Evolutionary conservation across 306 rosid species (phyloP).

Genomic region (Bauhinia variegata): DNA sequence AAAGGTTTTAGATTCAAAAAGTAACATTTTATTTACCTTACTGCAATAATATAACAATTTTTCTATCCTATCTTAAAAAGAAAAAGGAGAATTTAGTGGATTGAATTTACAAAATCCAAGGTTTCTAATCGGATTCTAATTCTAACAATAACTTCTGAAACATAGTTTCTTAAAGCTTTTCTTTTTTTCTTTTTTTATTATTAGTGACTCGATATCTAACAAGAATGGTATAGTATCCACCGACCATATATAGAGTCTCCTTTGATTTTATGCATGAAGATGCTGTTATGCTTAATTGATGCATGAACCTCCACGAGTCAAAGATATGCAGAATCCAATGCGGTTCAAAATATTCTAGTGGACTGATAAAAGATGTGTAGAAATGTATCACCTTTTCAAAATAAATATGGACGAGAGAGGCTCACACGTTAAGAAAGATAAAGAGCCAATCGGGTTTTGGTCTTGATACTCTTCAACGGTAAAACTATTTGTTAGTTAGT

Average conservation of each 20-base stretch:
- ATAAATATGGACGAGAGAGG: background rate
- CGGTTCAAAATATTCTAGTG: conserved; percentile 28
- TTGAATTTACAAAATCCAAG: conserved; percentile 24
- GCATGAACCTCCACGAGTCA: conserved; percentile 47
- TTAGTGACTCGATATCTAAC: background rate
- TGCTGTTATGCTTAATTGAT: conserved; percentile 31
- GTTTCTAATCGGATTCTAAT: conserved; percentile 28
- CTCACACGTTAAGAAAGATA: conserved; percentile 18
- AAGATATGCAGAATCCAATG: conserved; percentile 42
- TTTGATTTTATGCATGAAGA: conserved; percentile 30
- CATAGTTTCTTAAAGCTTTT: conserved; percentile 13
- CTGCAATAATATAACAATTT: too few relatives aligned
- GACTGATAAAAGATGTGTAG: conserved; percentile 19
- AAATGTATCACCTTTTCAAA: background rate
- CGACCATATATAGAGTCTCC: conserved; percentile 17
- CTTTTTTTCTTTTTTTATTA: background rate
- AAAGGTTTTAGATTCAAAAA: too few relatives aligned
- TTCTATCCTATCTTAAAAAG: too few relatives aligned
- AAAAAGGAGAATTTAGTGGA: background rate
- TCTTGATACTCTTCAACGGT: conserved; percentile 20
- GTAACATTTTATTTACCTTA: too few relatives aligned
- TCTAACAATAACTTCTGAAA: conserved; percentile 1
- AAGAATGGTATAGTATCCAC: conserved; percentile 22
- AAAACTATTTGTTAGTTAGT: background rate
- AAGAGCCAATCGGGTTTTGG: conserved; percentile 23